Evolutionary conservation across 2,329 filamentous ascomycete genomes (phyloP).

Genomic region (Fusarium euwallaceae): DNA sequence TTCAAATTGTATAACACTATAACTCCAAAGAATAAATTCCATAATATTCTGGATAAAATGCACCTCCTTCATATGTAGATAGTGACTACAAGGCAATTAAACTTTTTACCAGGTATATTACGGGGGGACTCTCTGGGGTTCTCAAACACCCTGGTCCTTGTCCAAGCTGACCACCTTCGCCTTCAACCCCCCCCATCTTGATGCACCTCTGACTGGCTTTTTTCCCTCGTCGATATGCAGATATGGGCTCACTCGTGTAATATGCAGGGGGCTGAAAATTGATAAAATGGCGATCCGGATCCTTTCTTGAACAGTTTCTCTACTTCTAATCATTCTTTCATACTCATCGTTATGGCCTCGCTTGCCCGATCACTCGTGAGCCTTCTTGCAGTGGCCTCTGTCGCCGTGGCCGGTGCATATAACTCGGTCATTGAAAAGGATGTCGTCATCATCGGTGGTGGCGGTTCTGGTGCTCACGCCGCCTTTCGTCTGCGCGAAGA

Average conservation of each 20-base stretch:
- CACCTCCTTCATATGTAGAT: no score
- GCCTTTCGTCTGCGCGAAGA: slow-evolving; percentile 54
- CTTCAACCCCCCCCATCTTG: not conserved
- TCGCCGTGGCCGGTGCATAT: slow-evolving; percentile 1
- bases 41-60: not conserved
- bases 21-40: not conserved
- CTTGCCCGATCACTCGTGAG: slow-evolving; percentile 10
- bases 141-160: not conserved
- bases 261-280: not conserved
- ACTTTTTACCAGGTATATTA: not conserved
- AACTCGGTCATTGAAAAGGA: slow-evolving; percentile 41
- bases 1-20: not conserved
- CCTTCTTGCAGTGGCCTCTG: slow-evolving; percentile 16
- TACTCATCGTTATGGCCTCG: not conserved
- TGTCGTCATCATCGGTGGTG: slow-evolving; percentile 54
- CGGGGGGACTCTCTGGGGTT: not conserved
- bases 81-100: no score
- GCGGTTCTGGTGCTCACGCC: slow-evolving; percentile 54
- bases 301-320: not conserved
- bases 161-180: not conserved
- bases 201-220: not conserved
- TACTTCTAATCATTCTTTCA: not conserved
- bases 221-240: not conserved
- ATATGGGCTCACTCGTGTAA: not conserved
- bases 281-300: not conserved